phyloP scores from a whole-genome alignment of 306 rosid genomes.

The Pueraria montana region DNA sequence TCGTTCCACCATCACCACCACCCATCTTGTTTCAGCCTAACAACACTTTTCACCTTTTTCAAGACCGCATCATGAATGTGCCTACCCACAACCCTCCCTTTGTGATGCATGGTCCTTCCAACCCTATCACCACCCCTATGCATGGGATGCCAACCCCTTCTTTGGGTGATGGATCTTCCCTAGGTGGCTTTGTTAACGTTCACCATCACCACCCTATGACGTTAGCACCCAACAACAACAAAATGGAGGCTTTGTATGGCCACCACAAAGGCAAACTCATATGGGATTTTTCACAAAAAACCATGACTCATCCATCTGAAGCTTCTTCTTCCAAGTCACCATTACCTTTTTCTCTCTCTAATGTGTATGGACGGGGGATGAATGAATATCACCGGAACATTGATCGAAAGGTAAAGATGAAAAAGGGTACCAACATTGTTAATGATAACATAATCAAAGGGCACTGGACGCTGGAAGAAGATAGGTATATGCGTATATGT shows the following conservation, averaged over 20 bases:
- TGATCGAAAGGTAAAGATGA: background rate
- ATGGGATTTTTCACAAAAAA: slow-evolving; percentile 35
- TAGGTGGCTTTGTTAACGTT: background rate
- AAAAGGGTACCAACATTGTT: background rate
- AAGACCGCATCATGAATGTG: no score
- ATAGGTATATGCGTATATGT: background rate
- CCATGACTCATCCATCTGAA: background rate
- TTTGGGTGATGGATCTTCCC: background rate
- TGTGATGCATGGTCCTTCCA: background rate
- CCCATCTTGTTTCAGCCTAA: background rate
- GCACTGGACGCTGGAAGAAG: background rate
- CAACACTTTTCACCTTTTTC: background rate
- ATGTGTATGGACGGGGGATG: slow-evolving; percentile 11
- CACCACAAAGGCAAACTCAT: background rate
- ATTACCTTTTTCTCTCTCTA: background rate
- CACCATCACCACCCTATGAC: background rate
- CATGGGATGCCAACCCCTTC: background rate
- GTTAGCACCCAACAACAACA: background rate
- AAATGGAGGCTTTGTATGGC: background rate
- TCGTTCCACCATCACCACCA: background rate
- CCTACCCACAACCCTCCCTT: background rate
- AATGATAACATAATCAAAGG: background rate
- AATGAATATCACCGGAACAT: background rate
- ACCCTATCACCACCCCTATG: background rate
- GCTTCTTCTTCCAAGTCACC: background rate